phyloP scores from a whole-genome alignment of 306 rosid species.

The Quercus mongolica region DNA sequence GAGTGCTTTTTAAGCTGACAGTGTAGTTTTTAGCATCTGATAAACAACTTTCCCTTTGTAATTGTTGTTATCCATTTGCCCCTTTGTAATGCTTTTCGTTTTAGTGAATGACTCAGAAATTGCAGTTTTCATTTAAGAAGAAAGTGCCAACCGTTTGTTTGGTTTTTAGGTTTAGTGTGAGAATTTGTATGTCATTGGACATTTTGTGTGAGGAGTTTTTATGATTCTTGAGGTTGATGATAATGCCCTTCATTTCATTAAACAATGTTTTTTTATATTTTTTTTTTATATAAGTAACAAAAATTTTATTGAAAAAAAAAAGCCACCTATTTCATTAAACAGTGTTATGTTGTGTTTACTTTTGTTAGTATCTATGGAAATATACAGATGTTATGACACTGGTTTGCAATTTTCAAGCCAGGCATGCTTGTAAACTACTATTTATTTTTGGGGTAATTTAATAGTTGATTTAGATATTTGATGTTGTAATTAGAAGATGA shows the following conservation, averaged over 20 bases:
- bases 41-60: too few species aligned
- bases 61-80: too few species aligned
- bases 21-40: too few species aligned
- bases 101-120: too few species aligned
- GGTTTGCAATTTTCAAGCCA: background rate
- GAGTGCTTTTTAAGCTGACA: too few species aligned
- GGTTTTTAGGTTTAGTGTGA: background rate
- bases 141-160: too few species aligned
- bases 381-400: background rate
- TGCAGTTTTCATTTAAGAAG: too few species aligned
- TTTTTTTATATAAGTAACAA: too few species aligned
- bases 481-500: background rate
- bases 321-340: background rate
- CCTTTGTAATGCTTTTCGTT: too few species aligned
- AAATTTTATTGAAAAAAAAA: too few species aligned
- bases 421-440: background rate
- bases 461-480: background rate
- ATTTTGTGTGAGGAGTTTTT: background rate
- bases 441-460: background rate
- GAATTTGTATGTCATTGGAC: background rate
- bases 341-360: background rate
- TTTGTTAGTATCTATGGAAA: background rate
- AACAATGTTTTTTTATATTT: background rate
- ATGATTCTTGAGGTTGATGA: background rate
- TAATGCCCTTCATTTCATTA: background rate